A percentile compares a stretch with the other conserved stretches of the same genome.
Evolutionary conservation across 2,329 filamentous ascomycete species (phyloP).

Genomic region (Penicillium sp.): DNA sequence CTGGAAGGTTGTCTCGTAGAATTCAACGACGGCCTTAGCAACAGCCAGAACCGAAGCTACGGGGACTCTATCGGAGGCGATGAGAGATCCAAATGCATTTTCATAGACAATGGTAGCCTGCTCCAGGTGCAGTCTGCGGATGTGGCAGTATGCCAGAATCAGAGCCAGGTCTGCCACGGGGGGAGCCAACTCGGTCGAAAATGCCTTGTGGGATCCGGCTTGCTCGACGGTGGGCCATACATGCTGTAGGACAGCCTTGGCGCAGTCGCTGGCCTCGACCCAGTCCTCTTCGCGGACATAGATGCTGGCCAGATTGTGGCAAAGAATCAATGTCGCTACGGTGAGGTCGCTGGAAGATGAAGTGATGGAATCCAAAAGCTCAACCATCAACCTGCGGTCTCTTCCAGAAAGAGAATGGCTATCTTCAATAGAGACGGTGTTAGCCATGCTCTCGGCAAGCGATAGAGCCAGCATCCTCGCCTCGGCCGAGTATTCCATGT

Average conservation of each 20-base stretch:
- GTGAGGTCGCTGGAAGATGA: constrained; percentile 25
- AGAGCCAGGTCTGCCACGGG: constrained; percentile 33
- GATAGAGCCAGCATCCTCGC: constrained; percentile 29
- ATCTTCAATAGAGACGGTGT: constrained; percentile 22
- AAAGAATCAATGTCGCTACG: constrained; percentile 29
- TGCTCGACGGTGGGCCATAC: constrained; percentile 34
- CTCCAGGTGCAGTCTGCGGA: constrained; percentile 33
- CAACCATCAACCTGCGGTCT: constrained; percentile 32
- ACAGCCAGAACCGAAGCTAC: constrained; percentile 33
- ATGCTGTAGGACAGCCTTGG: constrained; percentile 33
- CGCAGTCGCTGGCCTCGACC: constrained; percentile 28
- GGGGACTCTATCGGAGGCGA: constrained; percentile 32
- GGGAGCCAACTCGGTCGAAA: constrained; percentile 32
- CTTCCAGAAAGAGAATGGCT: constrained; percentile 21
- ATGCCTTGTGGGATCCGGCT: constrained; percentile 28
- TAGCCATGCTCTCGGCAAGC: constrained; percentile 28
- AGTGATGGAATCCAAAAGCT: constrained; percentile 34
- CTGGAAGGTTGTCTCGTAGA: constrained; percentile 39
- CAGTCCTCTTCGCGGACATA: constrained; percentile 35
- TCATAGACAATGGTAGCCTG: constrained; percentile 32
- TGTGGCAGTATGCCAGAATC: constrained; percentile 35
- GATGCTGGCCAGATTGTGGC: constrained; percentile 33
- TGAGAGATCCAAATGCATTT: constrained; percentile 34
- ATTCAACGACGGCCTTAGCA: constrained; percentile 37
- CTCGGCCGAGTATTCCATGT: constrained; percentile 32